These are phyloP conservation scores for Backusella sp. DNA, from an alignment of 192 early-diverging fungal species.

Conservation along the genomic window DNA sequence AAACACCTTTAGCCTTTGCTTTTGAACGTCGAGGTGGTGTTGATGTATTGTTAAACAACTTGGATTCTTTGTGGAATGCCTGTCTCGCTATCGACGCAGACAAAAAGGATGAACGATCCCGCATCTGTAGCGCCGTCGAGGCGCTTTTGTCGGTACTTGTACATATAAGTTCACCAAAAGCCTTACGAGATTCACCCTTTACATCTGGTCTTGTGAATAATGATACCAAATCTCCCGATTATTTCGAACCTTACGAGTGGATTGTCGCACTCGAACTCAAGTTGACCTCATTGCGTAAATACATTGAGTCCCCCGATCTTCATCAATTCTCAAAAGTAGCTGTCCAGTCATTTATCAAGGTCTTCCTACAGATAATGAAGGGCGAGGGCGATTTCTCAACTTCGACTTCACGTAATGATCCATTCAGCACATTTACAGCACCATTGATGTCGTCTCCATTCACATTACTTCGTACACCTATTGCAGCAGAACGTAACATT, in stretches of 20 bases:
- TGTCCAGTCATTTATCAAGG: slow-evolving; percentile 58
- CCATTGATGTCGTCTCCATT: slow-evolving; percentile 26
- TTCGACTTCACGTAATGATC: slow-evolving; percentile 19
- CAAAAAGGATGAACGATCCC: slow-evolving; percentile 36
- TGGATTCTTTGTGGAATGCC: slow-evolving; percentile 50
- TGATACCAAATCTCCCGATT: slow-evolving; percentile 52
- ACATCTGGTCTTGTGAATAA: slow-evolving; percentile 54
- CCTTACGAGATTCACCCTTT: slow-evolving; percentile 72
- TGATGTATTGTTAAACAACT: slow-evolving; percentile 44
- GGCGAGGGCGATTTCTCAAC: slow-evolving; percentile 67
- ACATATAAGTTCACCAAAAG: slow-evolving; percentile 65
- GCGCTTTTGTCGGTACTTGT: slow-evolving; percentile 61
- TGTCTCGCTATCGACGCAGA: slow-evolving; percentile 16
- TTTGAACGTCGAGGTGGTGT: slow-evolving; percentile 61
- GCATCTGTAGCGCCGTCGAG: slow-evolving; percentile 53
- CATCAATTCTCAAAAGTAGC: slow-evolving; percentile 49
- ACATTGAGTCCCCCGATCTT: slow-evolving; percentile 67
- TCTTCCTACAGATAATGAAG: slow-evolving; percentile 67
- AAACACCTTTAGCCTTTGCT: slow-evolving; percentile 59
- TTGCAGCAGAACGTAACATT: slow-evolving; percentile 63
- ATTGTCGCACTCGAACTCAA: slow-evolving; percentile 60
- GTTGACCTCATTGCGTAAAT: slow-evolving; percentile 55
- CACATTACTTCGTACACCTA: slow-evolving; percentile 28
- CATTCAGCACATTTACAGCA: not conserved
- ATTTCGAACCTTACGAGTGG: slow-evolving; percentile 74